A percentile compares a stretch with the other conserved stretches of the same genome.
Evolutionary conservation across 768 basidiomycete genomes (phyloP).

Genomic region (Roridomyces roridus): DNA sequence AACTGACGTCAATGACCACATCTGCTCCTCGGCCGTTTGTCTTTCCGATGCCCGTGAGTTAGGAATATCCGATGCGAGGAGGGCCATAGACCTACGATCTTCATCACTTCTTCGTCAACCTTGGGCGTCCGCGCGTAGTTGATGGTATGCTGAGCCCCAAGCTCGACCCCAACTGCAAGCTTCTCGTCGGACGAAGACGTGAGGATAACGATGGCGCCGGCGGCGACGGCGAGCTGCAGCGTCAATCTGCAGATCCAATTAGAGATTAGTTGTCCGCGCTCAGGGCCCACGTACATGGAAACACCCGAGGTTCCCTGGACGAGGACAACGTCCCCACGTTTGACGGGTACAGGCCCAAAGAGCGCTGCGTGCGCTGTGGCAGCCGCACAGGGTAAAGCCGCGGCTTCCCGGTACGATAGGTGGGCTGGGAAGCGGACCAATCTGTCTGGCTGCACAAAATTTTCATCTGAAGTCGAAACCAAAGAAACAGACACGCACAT

Average conservation of each 20-base stretch:
- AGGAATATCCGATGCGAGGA: no score
- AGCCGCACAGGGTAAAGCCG: conserved; percentile 51
- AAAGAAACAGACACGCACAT: no score
- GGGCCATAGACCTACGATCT: conserved; percentile 24
- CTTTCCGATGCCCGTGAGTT: no score
- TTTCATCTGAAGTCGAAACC: no score
- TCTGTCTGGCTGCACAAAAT: conserved; percentile 8
- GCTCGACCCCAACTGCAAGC: conserved; percentile 33
- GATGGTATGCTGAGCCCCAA: conserved; percentile 51
- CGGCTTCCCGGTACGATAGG: conserved; percentile 50
- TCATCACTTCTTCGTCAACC: conserved; percentile 54
- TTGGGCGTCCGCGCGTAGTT: conserved; percentile 53
- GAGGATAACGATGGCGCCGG: conserved; percentile 53
- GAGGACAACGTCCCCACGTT: conserved; percentile 53
- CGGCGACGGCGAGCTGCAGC: conserved; percentile 50
- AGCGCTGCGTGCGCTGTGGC: conserved; percentile 57
- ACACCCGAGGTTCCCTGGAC: conserved; percentile 51
- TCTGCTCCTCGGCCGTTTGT: conserved; percentile 17
- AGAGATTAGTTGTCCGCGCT: no score
- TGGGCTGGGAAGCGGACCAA: conserved; percentile 48
- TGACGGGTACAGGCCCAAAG: conserved; percentile 42
- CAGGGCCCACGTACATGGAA: conserved; percentile 38
- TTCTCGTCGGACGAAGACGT: conserved; percentile 44
- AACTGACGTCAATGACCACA: conserved; percentile 18
- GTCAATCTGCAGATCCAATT: no score